These are phyloP conservation scores for Lichtheimia hyalospora DNA, from an alignment of 371 early-diverging fungal genomes.

Conservation along the genomic window DNA sequence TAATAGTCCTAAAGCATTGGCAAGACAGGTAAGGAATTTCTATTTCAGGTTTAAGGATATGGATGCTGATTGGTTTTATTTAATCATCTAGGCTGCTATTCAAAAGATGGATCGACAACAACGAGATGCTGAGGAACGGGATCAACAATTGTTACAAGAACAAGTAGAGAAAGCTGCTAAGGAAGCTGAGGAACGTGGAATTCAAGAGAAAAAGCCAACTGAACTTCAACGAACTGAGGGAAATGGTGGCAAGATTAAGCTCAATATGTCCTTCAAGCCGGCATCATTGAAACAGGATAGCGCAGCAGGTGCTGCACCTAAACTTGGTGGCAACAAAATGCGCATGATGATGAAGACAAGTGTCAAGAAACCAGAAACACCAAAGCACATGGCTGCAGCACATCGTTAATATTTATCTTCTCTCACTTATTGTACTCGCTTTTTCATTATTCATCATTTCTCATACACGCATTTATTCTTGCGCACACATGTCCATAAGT, in stretches of 20 bases:
- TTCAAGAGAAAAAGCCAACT: conserved; percentile 41
- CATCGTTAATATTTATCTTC: not conserved
- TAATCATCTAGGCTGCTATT: conserved; percentile 67
- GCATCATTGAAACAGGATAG: conserved; percentile 6
- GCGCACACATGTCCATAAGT: too few species aligned
- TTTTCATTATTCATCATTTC: too few species aligned
- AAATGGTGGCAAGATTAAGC: conserved; percentile 33
- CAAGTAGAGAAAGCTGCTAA: conserved; percentile 80
- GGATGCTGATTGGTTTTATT: not conserved
- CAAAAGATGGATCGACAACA: conserved; percentile 79
- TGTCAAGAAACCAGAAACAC: conserved; percentile 27
- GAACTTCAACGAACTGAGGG: conserved; percentile 66
- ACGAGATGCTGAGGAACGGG: conserved; percentile 85
- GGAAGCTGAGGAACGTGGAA: conserved; percentile 42
- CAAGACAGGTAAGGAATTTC: conserved; percentile 49
- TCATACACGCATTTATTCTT: too few species aligned
- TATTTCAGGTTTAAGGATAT: not conserved
- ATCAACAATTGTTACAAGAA: conserved; percentile 71
- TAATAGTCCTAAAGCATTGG: conserved; percentile 82
- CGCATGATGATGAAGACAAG: conserved; percentile 46
- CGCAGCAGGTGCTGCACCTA: conserved; percentile 14
- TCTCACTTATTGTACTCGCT: not conserved
- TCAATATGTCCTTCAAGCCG: conserved; percentile 34
- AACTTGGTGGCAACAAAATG: conserved; percentile 12
- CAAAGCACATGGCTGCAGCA: conserved; percentile 9